Evolutionary conservation across 257 asterid species (phyloP), one percentile per base, ranked within the genome.

Genomic region (Gentiana dahurica): DNA sequence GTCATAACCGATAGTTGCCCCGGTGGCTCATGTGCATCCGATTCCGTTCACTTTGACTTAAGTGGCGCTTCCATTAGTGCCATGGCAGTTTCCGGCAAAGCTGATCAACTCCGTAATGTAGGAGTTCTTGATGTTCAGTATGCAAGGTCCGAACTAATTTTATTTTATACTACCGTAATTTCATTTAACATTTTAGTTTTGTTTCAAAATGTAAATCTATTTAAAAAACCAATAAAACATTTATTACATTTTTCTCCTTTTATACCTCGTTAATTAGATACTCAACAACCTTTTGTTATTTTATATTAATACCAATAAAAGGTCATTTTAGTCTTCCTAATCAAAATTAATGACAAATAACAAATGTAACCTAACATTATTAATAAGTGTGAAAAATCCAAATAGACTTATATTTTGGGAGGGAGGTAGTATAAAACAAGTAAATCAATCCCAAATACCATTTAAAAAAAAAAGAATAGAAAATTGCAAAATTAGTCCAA

Each of bases 61-160:
- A 90, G 96, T 53, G 98, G 98, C 37, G 77, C 96, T 49, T 75
- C 98, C 1, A 78, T 90, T 50, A 94, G 96, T 60, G 78, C 79
- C 63, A 84, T 87, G 96, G 96, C 98, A 0, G 49, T 3, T 12
- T 2, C 72, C 4, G 86, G 94, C 46, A 64, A 73, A 60, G 81
- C 68, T 6, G 71, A 73, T 15, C 82, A 77, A 58, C 81, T 90
- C 24, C 78, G 92, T 51, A 69, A 77, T 39, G 79, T 77, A 4
- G 98, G 98, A 66, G 78, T 68, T 39, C 59, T 84, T 39, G 69
- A 75, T 32, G 68, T 90, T 4, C 94, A 79, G 36, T 82, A 84
- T 47, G 61, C 39, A 68, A 74, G 87, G 98, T 89, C 34, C 36
- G 49, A 49, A 15, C 15, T 4, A 12, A 3, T 10, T 38, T 11